phyloP scores from a whole-genome alignment of 805 yeast genomes.

The Schwanniomyces yamadae region DNA sequence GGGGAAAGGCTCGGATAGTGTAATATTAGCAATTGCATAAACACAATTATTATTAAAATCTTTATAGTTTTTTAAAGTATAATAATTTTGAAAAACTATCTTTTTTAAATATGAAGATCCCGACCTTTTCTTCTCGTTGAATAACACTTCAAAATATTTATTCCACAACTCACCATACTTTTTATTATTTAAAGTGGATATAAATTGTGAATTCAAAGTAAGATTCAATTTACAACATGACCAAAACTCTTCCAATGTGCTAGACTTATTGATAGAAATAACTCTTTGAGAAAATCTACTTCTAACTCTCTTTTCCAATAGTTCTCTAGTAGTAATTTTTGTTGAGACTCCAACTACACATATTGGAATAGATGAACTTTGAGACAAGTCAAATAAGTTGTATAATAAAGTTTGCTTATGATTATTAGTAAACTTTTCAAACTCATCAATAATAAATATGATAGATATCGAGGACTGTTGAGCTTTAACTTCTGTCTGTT shows the following conservation, averaged over 20 bases:
- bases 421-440: slow-evolving; percentile 72
- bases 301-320: slow-evolving; percentile 86
- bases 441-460: slow-evolving; percentile 78
- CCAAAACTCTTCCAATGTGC: slow-evolving; percentile 49
- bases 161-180: slow-evolving; percentile 46
- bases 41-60: slow-evolving; percentile 44
- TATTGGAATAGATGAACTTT: slow-evolving; percentile 65
- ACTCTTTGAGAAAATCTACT: slow-evolving; percentile 84
- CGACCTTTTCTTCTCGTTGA: slow-evolving; percentile 15
- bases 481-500: slow-evolving; percentile 6
- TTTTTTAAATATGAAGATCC: slow-evolving; percentile 14
- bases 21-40: slow-evolving; percentile 39
- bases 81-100: slow-evolving; percentile 40
- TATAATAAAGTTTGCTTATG: slow-evolving; percentile 81
- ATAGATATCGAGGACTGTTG: slow-evolving; percentile 47
- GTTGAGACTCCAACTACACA: slow-evolving; percentile 80
- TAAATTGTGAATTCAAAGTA: slow-evolving; percentile 14
- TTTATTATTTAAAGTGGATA: slow-evolving; percentile 13
- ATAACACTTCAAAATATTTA: slow-evolving; percentile 29
- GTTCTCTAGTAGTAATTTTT: slow-evolving; percentile 71
- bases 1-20: slow-evolving; percentile 20
- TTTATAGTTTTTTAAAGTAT: slow-evolving; percentile 58
- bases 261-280: slow-evolving; percentile 56
- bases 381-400: slow-evolving; percentile 85
- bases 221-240: slow-evolving; percentile 45